Evolutionary conservation across 164 flowering plant genomes (phyloP), one percentile per base, ranked within the genome.

Genomic region (Amborella trichopoda): DNA sequence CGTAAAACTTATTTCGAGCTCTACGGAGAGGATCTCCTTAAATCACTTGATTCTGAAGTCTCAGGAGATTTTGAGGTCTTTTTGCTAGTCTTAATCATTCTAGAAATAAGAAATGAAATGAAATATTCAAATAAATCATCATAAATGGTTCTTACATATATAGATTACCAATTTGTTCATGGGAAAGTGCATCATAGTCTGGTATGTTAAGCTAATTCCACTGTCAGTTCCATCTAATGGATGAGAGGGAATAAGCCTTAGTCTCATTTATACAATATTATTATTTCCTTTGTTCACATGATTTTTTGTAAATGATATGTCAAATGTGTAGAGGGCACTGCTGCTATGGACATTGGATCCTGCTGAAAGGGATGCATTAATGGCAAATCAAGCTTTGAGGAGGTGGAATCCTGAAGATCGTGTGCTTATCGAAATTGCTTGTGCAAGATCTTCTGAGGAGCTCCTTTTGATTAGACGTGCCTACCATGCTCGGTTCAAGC

Each of bases 1-100:
- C 56, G 76, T 5, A 48, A 70, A 52, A 47, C 68, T 44, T 82
- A 83, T 50, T 65, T 69, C 16, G 73, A 67, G 28, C 63, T 65
- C 13, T 75, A 78, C 47, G 76, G 74, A 22, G 84, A 76, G 58
- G 93, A 83, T 69, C 81, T 86, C 34, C 77, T 86, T 32, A 72
- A 76, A 42, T 57, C 68, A 3, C 54, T 86, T 21, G 66, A 86
- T 22, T 72, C 72, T 53, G 89, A 86, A 49, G 79, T 86, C 16
- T 56, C 82, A 11, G 73, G 64, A 26, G 84, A 83, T 26, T 83
- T 86, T 59, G 84, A 76, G 82, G 91, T 80, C 5, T 5, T 37
- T 16, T 13, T 37, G 25, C 20, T 4, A 10, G 9, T 10, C 41
- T 10, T 16, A 10, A 6, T 4, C 20, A 6, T 38, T 9, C 16